Evolutionary conservation across 257 asterid species (phyloP).

Genomic region (Fraxinus cuspidata): DNA sequence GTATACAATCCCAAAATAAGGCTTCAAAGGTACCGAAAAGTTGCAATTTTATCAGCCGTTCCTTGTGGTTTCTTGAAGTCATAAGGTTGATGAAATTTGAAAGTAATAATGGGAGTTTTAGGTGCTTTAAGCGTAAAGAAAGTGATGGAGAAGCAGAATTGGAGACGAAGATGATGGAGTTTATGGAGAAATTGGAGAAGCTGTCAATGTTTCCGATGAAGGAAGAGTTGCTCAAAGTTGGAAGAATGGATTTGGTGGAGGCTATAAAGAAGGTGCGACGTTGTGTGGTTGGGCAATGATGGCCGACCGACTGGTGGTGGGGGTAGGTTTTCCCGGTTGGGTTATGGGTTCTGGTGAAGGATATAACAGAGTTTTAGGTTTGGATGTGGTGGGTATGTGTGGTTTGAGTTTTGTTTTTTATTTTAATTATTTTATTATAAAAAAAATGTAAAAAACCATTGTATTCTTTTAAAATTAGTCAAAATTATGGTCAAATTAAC

Average conservation of each 20-base stretch:
- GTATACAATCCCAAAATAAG: conserved; percentile 22
- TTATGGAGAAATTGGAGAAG: conserved; percentile 76
- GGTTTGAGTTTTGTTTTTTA: too few species aligned
- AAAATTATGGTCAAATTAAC: too few species aligned
- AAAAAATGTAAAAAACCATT: too few species aligned
- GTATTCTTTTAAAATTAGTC: too few species aligned
- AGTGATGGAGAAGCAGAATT: conserved; percentile 62
- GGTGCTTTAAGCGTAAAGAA: conserved; percentile 47
- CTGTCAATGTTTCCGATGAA: conserved; percentile 69
- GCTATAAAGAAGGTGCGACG: conserved; percentile 42
- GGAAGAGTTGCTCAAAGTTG: conserved; percentile 60
- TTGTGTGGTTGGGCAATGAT: too few species aligned
- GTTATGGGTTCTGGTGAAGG: too few species aligned
- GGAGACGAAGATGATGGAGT: conserved; percentile 75
- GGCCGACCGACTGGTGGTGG: too few species aligned
- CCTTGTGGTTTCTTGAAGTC: conserved; percentile 35
- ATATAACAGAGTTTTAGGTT: too few species aligned
- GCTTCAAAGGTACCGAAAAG: conserved; percentile 12
- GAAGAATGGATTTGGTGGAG: conserved; percentile 80
- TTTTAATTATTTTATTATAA: too few species aligned
- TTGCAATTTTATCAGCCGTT: neutral
- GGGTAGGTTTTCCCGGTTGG: too few species aligned
- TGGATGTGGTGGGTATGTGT: too few species aligned
- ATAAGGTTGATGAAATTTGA: conserved; percentile 19
- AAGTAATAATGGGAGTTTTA: conserved; percentile 20